Evolutionary conservation across 371 early-diverging fungal genomes (phyloP), one percentile per base, ranked within the genome.

Genomic region (Circinella minor): DNA sequence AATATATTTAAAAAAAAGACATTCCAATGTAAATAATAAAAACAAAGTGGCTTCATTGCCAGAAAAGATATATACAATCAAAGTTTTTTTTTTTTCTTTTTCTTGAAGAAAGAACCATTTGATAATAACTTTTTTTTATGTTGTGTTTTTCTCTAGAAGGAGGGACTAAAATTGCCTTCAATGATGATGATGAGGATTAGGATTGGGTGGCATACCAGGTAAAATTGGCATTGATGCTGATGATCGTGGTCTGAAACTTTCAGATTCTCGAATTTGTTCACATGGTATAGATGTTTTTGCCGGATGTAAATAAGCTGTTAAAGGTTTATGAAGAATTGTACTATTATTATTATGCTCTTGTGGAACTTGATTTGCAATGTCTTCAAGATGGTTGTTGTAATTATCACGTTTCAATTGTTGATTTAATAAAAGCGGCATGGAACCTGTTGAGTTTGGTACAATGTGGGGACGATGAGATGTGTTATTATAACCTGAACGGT

Each of bases 241-340:
- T 18, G 54, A n/a, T 15, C 65, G 65, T 54, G 65, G 54, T 17
- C 36, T 57, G 34, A 57, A 57, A 34, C 34, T 34, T 57, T 57
- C 57, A 57, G 57, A 27, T 34, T 57, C 57, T 11, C 57, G 57
- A 10, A 6, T 6, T 34, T 18, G 34, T 10, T 18, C 27, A 10
- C 2, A 14, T 15, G 43, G 63, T 63, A 1, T 7, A n/a, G 37
- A 59, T 37, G 60, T 36, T 59, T 1, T 6, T 11, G 38, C 18
- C 0, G 36, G 14, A 34, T 54, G 49, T 36, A 69, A 27, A 63
- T 39, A 69, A 11, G 69, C 69, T 17, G 69, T 69, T 17, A 69
- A 55, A n/a, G 69, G 69, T 38, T 54, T 55, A 55, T 69, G 69
- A 14, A 69, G 60, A 36, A 69, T 69, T 27, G 27, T 27, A 27